phyloP scores from a whole-genome alignment of 768 basidiomycete species.

The Lanmaoa pseudosensibilis region DNA sequence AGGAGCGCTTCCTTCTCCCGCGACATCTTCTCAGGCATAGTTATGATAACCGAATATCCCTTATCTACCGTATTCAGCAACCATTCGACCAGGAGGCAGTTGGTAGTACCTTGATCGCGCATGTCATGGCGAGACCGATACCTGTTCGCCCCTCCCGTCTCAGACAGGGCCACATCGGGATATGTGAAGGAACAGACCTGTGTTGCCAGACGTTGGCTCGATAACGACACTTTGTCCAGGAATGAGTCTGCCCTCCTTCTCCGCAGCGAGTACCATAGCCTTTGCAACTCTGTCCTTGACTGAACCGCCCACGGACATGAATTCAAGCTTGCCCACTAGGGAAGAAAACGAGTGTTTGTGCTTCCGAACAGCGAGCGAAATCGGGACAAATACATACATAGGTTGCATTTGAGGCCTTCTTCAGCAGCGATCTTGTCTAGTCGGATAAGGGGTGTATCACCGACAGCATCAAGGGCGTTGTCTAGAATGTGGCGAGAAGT shows the following conservation, averaged over 20 bases:
- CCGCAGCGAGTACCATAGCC: slow-evolving; percentile 95
- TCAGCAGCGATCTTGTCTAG: slow-evolving; percentile 74
- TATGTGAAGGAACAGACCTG: slow-evolving; percentile 53
- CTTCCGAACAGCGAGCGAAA: background rate
- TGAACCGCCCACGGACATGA: slow-evolving; percentile 86
- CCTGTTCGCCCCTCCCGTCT: slow-evolving; percentile 42
- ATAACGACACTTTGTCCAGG: slow-evolving; percentile 91
- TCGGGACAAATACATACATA: slow-evolving; percentile 55
- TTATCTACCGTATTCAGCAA: slow-evolving; percentile 81
- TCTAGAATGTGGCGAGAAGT: slow-evolving; percentile 56
- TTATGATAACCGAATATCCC: slow-evolving; percentile 91
- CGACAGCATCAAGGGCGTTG: slow-evolving; percentile 81
- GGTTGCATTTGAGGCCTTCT: slow-evolving; percentile 83
- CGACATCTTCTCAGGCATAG: slow-evolving; percentile 95
- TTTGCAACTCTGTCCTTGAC: slow-evolving; percentile 97
- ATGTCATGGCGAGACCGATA: slow-evolving; percentile 90
- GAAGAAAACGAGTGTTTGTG: background rate
- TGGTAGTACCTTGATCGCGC: slow-evolving; percentile 81
- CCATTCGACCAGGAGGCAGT: slow-evolving; percentile 21
- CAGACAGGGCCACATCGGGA: background rate
- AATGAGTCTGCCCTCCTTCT: slow-evolving; percentile 79
- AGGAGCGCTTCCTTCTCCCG: slow-evolving; percentile 92
- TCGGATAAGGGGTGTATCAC: slow-evolving; percentile 87
- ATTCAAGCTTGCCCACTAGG: slow-evolving; percentile 90
- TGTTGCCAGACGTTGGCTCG: slow-evolving; percentile 94